phyloP scores from a whole-genome alignment of 441 rosid genomes.

The Aquilaria agallochum region DNA sequence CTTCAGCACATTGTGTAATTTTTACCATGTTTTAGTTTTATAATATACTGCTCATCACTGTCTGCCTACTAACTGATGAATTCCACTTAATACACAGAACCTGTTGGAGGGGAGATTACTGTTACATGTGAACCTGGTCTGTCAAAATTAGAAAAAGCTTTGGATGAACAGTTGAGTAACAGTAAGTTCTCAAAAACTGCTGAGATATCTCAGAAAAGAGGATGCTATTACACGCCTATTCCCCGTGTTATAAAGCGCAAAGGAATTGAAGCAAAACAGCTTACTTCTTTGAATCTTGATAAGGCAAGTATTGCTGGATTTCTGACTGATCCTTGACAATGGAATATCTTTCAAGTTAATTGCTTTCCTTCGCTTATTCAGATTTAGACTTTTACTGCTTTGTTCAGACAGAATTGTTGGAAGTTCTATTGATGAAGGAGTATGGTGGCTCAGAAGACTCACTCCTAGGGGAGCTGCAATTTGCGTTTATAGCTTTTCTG shows the following conservation, averaged over 20 bases:
- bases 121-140: slow-evolving; percentile 56
- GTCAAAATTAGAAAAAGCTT: slow-evolving; percentile 49
- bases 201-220: slow-evolving; percentile 37
- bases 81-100: slow-evolving; percentile 44
- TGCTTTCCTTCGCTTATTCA: slow-evolving; percentile 3
- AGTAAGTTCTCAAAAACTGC: slow-evolving; percentile 43
- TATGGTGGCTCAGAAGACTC: slow-evolving; percentile 69
- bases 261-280: slow-evolving; percentile 63
- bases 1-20: too few relatives aligned
- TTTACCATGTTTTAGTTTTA: too few relatives aligned
- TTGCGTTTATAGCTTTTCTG: slow-evolving; percentile 83
- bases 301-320: slow-evolving; percentile 38
- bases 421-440: slow-evolving; percentile 49
- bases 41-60: too few relatives aligned
- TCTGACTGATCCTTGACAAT: slow-evolving; percentile 4
- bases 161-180: slow-evolving; percentile 63
- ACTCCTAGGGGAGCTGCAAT: slow-evolving; percentile 88
- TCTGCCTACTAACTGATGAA: neutral
- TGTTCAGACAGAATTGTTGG: slow-evolving; percentile 63
- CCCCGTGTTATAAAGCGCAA: slow-evolving; percentile 62
- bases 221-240: slow-evolving; percentile 74
- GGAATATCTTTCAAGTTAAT: slow-evolving; percentile 8
- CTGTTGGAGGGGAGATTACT: slow-evolving; percentile 87
- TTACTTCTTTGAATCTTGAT: slow-evolving; percentile 89
- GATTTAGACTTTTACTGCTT: slow-evolving; percentile 9